phyloP scores from a whole-genome alignment of 768 basidiomycete genomes.

The Tylopilus felleus region DNA sequence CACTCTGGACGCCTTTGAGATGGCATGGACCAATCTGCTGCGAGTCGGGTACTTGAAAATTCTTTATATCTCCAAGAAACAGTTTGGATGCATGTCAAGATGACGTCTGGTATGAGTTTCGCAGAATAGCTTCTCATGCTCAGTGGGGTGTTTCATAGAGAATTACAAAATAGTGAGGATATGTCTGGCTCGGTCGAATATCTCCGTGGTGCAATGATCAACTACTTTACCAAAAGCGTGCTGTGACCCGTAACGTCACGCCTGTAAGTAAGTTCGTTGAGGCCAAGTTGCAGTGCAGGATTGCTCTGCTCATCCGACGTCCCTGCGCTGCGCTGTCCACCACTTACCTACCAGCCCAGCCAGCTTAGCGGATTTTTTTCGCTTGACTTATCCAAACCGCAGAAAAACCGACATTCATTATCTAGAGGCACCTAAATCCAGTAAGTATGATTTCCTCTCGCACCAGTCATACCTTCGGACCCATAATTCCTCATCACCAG shows the following conservation, averaged over 20 bases:
- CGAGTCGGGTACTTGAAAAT: neutral
- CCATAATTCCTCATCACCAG: conserved; percentile 10
- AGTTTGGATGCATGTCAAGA: neutral
- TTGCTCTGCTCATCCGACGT: conserved; percentile 25
- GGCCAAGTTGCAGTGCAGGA: conserved; percentile 24
- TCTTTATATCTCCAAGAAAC: neutral
- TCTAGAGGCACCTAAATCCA: conserved; percentile 8
- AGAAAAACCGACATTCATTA: conserved; percentile 6
- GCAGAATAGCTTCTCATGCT: neutral
- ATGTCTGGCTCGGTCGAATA: conserved; percentile 8
- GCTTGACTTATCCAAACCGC: conserved; percentile 12
- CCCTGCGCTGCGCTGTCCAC: conserved; percentile 11
- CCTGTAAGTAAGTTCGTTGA: conserved; percentile 36
- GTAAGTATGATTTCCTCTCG: conserved; percentile 13
- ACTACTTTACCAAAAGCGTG: conserved; percentile 32
- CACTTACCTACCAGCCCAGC: conserved; percentile 8
- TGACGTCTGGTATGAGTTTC: neutral
- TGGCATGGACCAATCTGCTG: neutral
- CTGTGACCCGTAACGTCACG: conserved; percentile 37
- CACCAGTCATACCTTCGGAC: conserved; percentile 4
- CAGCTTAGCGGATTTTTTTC: conserved; percentile 4
- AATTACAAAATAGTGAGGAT: neutral
- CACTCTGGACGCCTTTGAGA: neutral
- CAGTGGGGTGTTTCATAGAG: neutral
- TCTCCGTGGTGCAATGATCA: conserved; percentile 27